Evolutionary conservation across 179 eudicot genomes (phyloP), one percentile per base, ranked within the genome.

Genomic region (Beta macrorhiza): DNA sequence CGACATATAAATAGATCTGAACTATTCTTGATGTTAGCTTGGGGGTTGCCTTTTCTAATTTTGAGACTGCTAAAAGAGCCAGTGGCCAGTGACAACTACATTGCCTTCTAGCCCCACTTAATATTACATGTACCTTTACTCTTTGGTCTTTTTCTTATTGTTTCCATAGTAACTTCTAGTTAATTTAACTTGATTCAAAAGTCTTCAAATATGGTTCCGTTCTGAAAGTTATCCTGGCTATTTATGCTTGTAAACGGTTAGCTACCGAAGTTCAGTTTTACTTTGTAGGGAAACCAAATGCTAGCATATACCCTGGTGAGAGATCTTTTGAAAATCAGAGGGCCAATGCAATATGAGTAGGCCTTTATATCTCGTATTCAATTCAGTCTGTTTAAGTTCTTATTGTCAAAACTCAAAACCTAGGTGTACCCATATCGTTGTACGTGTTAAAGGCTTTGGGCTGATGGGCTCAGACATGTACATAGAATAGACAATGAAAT

Each of bases 1-100:
- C 29, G 16, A 44, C 45, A 15, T 78, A 77, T 76, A 58, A 49
- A 22, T 64, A 63, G 77, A 10, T 74, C 32, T 55, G 44, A 32
- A 32, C 49, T 6, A 20, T 15, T 17, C 56, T 74, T 32, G 22
- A 55, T 29, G 63, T 29, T 74, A 17, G 29, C 62, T 14, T 16
- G 42, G 29, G 61, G 59, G 42, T 15, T 45, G 74, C 55, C 22
- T 2, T 51, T 49, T 51, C 9, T 5, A 20, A 17, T n/a, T 47
- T 29, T 17, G 0, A 47, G 53, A 51, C 20, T 69, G 20, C 57
- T 16, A 19, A n/a, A 25, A 70, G 55, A 49, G 58, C 58, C 62
- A 14, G 15, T 32, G 47, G 49, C n/a, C 42, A 53, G 6, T 16
- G 13, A 20, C 63, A 25, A 56, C 20, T 61, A 62, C 6, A 13